Base-by-base conservation (phyloP, 164 flowering plant genomes). In the Akebia trifoliata region DNA sequence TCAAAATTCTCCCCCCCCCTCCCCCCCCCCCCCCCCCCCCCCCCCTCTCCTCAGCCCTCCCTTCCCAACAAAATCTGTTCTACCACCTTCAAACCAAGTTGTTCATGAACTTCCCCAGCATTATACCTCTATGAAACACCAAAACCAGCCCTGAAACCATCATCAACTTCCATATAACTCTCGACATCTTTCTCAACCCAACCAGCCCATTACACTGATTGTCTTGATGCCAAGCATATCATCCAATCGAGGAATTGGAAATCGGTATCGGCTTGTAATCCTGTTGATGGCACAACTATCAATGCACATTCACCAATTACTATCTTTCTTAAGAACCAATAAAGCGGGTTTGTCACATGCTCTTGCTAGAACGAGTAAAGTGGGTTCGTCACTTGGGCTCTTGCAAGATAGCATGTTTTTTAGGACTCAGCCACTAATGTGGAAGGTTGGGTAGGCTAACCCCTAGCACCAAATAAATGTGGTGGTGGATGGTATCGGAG, bases 141-240 rank as follows among this genome's bases (percentile, higher is more conserved):
- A n/a, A n/a, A n/a, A n/a, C n/a, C n/a, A n/a, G n/a, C n/a, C n/a
- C n/a, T n/a, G n/a, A n/a, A n/a, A n/a, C n/a, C n/a, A n/a, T n/a
- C n/a, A n/a, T n/a, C n/a, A n/a, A n/a, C n/a, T n/a, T n/a, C n/a
- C n/a, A n/a, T n/a, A n/a, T n/a, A n/a, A n/a, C n/a, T n/a, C n/a
- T n/a, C n/a, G n/a, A n/a, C n/a, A n/a, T n/a, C n/a, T n/a, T n/a
- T n/a, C n/a, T n/a, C n/a, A n/a, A n/a, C n/a, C n/a, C n/a, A n/a
- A n/a, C n/a, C n/a, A n/a, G n/a, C n/a, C n/a, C n/a, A n/a, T n/a
- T n/a, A n/a, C n/a, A n/a, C n/a, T n/a, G n/a, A n/a, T n/a, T n/a
- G n/a, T n/a, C n/a, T n/a, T n/a, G n/a, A n/a, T n/a, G n/a, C n/a
- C 37, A 37, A 26, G 34, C 59, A 56, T 56, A 56, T 56, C 48